Conservation (phyloP, 2,329 filamentous ascomycete genomes). For the Scolecobasidium constrictum region DNA sequence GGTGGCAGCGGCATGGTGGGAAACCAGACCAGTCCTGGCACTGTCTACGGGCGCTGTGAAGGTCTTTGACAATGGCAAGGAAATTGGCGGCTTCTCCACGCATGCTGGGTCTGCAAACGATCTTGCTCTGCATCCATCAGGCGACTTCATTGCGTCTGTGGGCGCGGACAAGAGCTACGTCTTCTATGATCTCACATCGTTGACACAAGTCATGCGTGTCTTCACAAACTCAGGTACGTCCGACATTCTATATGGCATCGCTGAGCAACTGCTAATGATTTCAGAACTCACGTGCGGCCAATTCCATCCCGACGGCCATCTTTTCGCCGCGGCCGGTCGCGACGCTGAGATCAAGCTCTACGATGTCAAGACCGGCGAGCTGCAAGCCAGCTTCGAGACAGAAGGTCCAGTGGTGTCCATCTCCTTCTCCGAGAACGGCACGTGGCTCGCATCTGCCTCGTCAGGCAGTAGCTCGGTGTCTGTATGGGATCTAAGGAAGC, state of each 20-base stretch:
- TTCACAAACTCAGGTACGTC: slow-evolving; percentile 69
- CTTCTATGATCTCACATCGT: slow-evolving; percentile 66
- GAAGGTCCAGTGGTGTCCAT: slow-evolving; percentile 61
- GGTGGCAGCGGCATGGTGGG: slow-evolving; percentile 55
- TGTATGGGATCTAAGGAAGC: slow-evolving; percentile 87
- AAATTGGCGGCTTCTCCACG: slow-evolving; percentile 61
- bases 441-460: slow-evolving; percentile 79
- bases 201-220: slow-evolving; percentile 63
- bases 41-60: slow-evolving; percentile 71
- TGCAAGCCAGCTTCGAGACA: slow-evolving; percentile 61
- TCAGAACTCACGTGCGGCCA: slow-evolving; percentile 63
- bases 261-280: slow-evolving; percentile 17
- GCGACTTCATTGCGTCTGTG: slow-evolving; percentile 73
- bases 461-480: slow-evolving; percentile 69
- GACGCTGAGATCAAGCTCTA: slow-evolving; percentile 80
- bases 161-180: slow-evolving; percentile 88
- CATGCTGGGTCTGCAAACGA: slow-evolving; percentile 75
- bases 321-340: slow-evolving; percentile 74
- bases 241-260: slow-evolving; percentile 2
- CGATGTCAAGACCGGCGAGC: slow-evolving; percentile 68
- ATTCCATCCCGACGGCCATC: slow-evolving; percentile 95
- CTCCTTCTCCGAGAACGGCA: slow-evolving; percentile 91
- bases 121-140: slow-evolving; percentile 72
- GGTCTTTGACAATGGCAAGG: slow-evolving; percentile 60
- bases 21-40: slow-evolving; percentile 57